Conservation (phyloP, 257 asterid genomes). For the Rehmannia glutinosa region DNA sequence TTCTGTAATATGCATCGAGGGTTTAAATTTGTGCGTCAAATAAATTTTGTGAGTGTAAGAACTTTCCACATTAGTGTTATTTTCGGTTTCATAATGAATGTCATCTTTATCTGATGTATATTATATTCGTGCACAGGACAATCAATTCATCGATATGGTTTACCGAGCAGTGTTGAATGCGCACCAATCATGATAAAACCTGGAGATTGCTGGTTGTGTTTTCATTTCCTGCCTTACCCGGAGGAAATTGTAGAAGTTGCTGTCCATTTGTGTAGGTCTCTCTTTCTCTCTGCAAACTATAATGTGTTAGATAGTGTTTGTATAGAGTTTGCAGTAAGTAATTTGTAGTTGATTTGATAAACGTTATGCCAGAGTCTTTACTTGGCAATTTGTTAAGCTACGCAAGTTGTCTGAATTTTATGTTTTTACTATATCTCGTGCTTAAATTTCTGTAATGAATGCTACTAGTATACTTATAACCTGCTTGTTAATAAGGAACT, state of each 20-base stretch:
- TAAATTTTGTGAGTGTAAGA: background rate
- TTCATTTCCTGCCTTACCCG: too few relatives aligned
- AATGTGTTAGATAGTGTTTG: slow-evolving; percentile 20
- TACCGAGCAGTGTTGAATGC: slow-evolving; percentile 71
- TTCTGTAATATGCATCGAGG: background rate
- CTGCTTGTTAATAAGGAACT: too few relatives aligned
- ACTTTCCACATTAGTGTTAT: background rate
- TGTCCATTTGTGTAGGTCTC: slow-evolving; percentile 22
- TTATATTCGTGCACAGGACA: slow-evolving; percentile 43
- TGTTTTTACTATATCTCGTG: too few relatives aligned
- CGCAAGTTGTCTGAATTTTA: too few relatives aligned
- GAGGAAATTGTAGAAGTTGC: too few relatives aligned
- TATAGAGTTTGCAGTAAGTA: slow-evolving; percentile 25
- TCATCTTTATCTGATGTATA: background rate
- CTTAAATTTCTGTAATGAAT: too few relatives aligned
- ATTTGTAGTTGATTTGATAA: background rate
- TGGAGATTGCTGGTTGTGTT: slow-evolving; percentile 4
- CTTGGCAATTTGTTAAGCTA: background rate
- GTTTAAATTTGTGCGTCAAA: background rate
- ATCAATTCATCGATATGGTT: slow-evolving; percentile 83
- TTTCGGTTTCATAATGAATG: background rate
- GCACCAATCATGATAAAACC: slow-evolving; percentile 49
- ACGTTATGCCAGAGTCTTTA: background rate
- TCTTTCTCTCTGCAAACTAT: slow-evolving; percentile 2
- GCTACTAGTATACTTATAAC: too few relatives aligned